A percentile compares a stretch with the other conserved stretches of the same genome.
Evolutionary conservation across 2,329 filamentous ascomycete species (phyloP).

Genomic region (Daldinia sp.): DNA sequence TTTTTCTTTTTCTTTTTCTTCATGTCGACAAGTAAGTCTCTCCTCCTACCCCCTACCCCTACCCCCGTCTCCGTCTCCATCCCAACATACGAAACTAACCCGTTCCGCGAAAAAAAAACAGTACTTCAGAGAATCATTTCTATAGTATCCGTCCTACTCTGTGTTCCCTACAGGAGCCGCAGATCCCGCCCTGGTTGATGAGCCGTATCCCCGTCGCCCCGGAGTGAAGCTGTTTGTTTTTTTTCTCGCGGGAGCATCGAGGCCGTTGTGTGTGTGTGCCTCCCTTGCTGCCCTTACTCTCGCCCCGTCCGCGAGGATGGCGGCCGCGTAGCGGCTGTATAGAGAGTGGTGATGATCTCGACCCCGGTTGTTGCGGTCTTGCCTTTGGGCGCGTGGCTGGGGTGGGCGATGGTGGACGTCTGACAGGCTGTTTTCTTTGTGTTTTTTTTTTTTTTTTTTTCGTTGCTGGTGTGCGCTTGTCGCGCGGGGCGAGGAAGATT

Average conservation of each 20-base stretch:
- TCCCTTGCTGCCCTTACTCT: constrained; percentile 56
- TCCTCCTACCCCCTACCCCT: constrained; percentile 48
- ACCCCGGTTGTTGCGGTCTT: constrained; percentile 70
- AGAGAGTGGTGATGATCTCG: constrained; percentile 96
- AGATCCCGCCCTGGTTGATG: constrained; percentile 97
- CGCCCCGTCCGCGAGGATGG: constrained; percentile 69
- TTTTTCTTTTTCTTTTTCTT: constrained; percentile 55
- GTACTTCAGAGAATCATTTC: constrained; percentile 83
- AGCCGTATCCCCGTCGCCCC: constrained; percentile 84
- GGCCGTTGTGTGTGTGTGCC: constrained; percentile 55
- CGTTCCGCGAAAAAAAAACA: constrained; percentile 31
- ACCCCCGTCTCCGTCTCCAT: too few relatives aligned
- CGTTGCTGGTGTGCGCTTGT: constrained; percentile 59
- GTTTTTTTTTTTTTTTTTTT: constrained; percentile 59
- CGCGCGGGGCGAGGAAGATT: constrained; percentile 62
- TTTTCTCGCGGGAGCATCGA: constrained; percentile 44
- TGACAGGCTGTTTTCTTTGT: constrained; percentile 69
- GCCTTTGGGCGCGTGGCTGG: constrained; percentile 78
- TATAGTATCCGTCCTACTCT: constrained; percentile 96
- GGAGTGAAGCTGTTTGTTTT: constrained; percentile 77
- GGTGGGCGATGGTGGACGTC: constrained; percentile 89
- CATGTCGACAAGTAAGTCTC: constrained; percentile 68
- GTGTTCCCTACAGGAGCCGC: constrained; percentile 91
- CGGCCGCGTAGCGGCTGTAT: constrained; percentile 69
- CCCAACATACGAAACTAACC: constrained; percentile 24